Evolutionary conservation across 176 grass and related monocot species (phyloP).

Genomic region (Lolium multiflorum): DNA sequence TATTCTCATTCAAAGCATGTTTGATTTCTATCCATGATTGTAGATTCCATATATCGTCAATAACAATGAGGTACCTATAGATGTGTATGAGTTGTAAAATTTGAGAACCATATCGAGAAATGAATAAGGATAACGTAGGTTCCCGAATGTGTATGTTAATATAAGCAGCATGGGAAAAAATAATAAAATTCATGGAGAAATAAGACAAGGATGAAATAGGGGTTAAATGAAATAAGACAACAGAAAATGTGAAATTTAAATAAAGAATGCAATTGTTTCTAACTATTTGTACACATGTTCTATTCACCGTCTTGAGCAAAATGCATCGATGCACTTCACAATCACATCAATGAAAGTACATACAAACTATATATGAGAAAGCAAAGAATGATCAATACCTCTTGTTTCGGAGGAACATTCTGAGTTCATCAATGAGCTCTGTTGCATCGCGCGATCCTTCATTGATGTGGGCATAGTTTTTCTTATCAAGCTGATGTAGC

Average conservation of each 20-base stretch:
- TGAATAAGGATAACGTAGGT: background rate
- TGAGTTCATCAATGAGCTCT: background rate
- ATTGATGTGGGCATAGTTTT: conserved; percentile 3
- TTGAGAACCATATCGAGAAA: background rate
- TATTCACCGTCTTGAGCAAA: background rate
- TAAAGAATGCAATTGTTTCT: background rate
- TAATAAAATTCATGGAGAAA: background rate
- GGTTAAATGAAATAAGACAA: background rate
- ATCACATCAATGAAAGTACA: background rate
- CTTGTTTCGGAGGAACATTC: background rate
- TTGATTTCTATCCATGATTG: background rate
- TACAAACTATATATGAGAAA: background rate
- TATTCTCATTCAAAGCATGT: background rate
- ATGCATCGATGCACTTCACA: background rate
- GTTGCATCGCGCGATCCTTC: background rate
- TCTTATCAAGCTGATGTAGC: background rate
- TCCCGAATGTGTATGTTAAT: background rate
- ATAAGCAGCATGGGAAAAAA: background rate
- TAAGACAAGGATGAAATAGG: background rate
- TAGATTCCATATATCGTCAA: background rate
- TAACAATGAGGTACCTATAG: background rate
- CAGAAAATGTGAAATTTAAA: background rate
- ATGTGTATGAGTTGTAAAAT: background rate
- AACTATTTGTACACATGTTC: background rate
- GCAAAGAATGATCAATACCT: background rate